Evolutionary conservation across 2,329 filamentous ascomycete species (phyloP), one percentile per base, ranked within the genome.

Genomic region (Hortaea werneckii): DNA sequence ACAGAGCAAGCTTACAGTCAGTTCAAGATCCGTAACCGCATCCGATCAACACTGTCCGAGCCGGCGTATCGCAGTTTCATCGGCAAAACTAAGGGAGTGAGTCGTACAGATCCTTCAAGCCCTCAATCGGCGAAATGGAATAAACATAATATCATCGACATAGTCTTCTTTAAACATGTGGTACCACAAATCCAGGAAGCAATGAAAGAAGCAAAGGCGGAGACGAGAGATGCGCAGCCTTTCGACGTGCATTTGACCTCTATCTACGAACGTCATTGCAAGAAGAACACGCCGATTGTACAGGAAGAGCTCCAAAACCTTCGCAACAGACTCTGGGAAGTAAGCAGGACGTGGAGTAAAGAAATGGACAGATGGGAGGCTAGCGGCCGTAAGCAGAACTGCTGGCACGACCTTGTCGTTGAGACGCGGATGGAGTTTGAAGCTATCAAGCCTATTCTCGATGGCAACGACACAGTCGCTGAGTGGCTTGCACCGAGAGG

Each of bases 21-120:
- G 0, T 65, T 83, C 4, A 77, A 80, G 0, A 70, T 13, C 11
- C 12, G 77, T 1, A 68, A 71, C 13, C 62, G 71, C 0, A 65
- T 51, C 58, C 12, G 12, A 5, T n/a, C 29, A n/a, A 29, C 37
- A 8, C 73, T 39, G 54, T 67, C 1, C 34, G 43, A 50, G 20
- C 66, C 67, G 3, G 55, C 39, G 3, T 48, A 58, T 42, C 48
- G 50, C 43, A 29, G 46, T n/a, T 56, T 52, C 45, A 54, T 54
- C 3, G 46, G 41, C 32, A 35, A n/a, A 2, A 4, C 32, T 9
- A 35, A 35, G 32, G 4, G 32, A n/a, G n/a, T 34, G 30, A 7
- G 30, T 34, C n/a, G n/a, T 7, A 34, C 30, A 7, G 30, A 34
- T n/a, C n/a, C n/a, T n/a, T n/a, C n/a, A n/a, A n/a, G n/a, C n/a